These are phyloP conservation scores for Aethionema arabicum DNA, from an alignment of 345 rosid genomes.

Conservation along the genomic window DNA sequence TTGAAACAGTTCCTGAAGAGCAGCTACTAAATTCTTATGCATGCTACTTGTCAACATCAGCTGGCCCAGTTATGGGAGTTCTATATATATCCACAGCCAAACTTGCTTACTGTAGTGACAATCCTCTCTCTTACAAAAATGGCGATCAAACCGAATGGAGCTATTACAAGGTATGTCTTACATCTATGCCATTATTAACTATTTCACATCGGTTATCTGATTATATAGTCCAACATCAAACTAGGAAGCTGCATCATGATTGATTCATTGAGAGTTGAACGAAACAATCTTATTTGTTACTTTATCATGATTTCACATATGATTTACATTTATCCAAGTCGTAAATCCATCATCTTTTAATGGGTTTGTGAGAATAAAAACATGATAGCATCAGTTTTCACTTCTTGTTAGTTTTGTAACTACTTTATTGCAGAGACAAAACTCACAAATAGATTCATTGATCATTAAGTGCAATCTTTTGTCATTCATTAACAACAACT, in stretches of 20 bases:
- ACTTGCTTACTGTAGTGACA: conserved; percentile 73
- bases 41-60: conserved; percentile 78
- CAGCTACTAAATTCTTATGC: conserved; percentile 57
- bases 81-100: conserved; percentile 65
- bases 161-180: conserved; percentile 62
- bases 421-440: no score
- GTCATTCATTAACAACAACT: no score
- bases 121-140: conserved; percentile 65
- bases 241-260: not conserved
- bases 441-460: no score
- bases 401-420: not conserved
- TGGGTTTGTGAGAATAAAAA: conserved; percentile 5
- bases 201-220: not conserved
- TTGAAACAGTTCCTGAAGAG: conserved; percentile 76
- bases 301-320: not conserved
- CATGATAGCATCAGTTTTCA: not conserved
- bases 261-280: not conserved
- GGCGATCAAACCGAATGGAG: conserved; percentile 68
- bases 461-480: no score
- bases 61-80: conserved; percentile 85
- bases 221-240: not conserved
- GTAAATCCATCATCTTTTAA: not conserved
- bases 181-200: not conserved
- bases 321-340: not conserved
- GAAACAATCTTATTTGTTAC: not conserved